A percentile compares a stretch with the other conserved stretches of the same genome.
Conservation (phyloP, 2,329 filamentous ascomycete genomes). For the Ascochyta fabae region DNA sequence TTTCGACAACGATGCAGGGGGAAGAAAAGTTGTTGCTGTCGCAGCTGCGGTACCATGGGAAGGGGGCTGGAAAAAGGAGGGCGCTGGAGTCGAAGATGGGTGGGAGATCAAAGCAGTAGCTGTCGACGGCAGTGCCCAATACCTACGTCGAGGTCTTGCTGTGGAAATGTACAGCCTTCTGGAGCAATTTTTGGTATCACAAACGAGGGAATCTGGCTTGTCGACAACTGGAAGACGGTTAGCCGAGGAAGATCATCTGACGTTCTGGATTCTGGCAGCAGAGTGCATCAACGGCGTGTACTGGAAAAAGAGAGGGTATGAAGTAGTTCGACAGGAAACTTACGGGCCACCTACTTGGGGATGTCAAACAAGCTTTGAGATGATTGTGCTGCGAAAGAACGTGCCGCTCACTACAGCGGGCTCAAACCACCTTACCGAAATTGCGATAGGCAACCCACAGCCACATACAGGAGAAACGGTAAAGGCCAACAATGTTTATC, state of each 20-base stretch:
- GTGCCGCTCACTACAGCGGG: background rate
- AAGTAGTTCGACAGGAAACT: conserved; percentile 20
- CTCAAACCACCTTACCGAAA: background rate
- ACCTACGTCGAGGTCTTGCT: conserved; percentile 29
- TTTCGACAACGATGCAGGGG: conserved; percentile 15
- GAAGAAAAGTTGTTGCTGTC: conserved; percentile 29
- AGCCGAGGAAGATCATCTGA: conserved; percentile 2
- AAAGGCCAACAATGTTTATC: background rate
- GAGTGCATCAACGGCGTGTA: conserved; percentile 36
- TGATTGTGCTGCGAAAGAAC: conserved; percentile 29
- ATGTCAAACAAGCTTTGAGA: conserved; percentile 30
- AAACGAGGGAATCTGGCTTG: background rate
- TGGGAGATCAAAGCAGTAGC: conserved; percentile 40
- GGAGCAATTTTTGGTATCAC: conserved; percentile 7
- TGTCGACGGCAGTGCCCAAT: conserved; percentile 26
- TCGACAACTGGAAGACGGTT: background rate
- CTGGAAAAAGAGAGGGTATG: conserved; percentile 36
- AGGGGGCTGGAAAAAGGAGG: conserved; percentile 30
- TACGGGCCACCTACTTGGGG: conserved; percentile 26
- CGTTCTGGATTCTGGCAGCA: conserved; percentile 32
- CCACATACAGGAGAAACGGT: background rate
- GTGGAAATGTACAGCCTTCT: conserved; percentile 18
- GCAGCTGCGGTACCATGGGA: conserved; percentile 33
- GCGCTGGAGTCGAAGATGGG: conserved; percentile 23
- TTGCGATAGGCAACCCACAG: background rate